phyloP scores from a whole-genome alignment of 257 asterid genomes.

The Gentiana dahurica region DNA sequence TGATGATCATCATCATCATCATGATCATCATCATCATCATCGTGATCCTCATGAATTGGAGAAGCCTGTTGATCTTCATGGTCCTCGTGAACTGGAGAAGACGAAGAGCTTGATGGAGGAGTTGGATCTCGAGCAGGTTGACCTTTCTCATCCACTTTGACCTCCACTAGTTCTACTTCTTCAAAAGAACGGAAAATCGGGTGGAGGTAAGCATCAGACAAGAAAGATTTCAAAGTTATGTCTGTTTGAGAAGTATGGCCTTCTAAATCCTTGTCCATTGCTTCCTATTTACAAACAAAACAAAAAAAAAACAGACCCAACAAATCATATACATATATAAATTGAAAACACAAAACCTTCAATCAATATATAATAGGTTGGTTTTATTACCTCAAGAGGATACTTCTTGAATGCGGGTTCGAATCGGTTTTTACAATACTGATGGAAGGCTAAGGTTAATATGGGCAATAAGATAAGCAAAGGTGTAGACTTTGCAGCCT shows the following conservation, averaged over 20 bases:
- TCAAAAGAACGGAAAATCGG: constrained; percentile 85
- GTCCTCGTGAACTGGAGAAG: constrained; percentile 32
- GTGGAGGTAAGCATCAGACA: constrained; percentile 88
- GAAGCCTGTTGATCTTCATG: constrained; percentile 32
- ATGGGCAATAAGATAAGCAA: constrained; percentile 59
- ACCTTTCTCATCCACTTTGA: constrained; percentile 35
- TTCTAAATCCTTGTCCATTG: constrained; percentile 64
- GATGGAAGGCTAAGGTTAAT: constrained; percentile 69
- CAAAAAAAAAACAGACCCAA: not conserved
- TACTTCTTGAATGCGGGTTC: constrained; percentile 89
- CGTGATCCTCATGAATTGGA: constrained; percentile 12
- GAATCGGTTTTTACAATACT: constrained; percentile 86
- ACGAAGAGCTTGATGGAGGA: constrained; percentile 41
- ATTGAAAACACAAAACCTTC: too few species aligned
- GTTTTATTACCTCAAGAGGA: constrained; percentile 73
- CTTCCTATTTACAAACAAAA: constrained; percentile 53
- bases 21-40: too few species aligned
- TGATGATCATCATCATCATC: too few species aligned
- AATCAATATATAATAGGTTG: not conserved
- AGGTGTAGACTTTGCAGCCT: constrained; percentile 91
- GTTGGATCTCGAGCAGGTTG: constrained; percentile 14
- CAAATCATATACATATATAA: too few species aligned
- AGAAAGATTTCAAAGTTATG: constrained; percentile 39
- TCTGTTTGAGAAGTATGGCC: constrained; percentile 47
- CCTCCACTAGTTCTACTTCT: constrained; percentile 62